Percentiles rank a stretch among this genome's conserved stretches.
phyloP scores from a whole-genome alignment of 176 grass and related monocot species.

The Avena eriantha region DNA sequence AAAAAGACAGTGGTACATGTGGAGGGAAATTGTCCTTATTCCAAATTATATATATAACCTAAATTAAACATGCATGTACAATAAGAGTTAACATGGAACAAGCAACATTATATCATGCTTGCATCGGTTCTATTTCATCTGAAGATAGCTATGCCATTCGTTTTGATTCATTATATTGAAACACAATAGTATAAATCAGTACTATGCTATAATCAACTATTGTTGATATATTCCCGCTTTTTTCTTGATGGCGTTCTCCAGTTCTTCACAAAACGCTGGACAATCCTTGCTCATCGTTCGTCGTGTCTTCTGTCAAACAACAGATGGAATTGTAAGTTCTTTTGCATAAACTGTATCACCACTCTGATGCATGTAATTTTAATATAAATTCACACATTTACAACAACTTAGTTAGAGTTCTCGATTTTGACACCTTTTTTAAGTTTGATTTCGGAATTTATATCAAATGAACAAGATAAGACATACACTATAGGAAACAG shows the following conservation, averaged over 20 bases:
- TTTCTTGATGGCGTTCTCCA: constrained; percentile 45
- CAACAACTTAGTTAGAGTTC: too few relatives aligned
- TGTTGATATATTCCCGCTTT: constrained; percentile 5
- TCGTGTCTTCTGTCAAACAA: constrained; percentile 40
- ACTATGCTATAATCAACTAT: neutral
- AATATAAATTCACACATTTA: neutral
- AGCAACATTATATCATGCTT: neutral
- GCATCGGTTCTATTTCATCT: neutral
- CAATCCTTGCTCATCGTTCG: constrained; percentile 38
- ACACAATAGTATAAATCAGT: neutral
- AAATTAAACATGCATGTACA: neutral
- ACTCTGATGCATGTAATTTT: neutral
- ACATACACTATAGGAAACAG: too few relatives aligned
- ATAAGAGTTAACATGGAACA: too few relatives aligned
- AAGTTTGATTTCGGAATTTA: neutral
- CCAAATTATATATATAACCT: neutral
- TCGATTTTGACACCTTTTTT: neutral
- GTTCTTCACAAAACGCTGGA: constrained; percentile 38
- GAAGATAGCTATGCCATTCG: neutral
- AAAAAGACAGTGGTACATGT: too few relatives aligned
- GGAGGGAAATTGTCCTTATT: too few relatives aligned
- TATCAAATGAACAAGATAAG: too few relatives aligned
- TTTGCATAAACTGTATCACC: neutral
- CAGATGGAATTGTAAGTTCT: neutral
- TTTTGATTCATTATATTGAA: neutral